Base-by-base conservation (phyloP, 2,329 filamentous ascomycete genomes). In the Elsinoe fawcettii region DNA sequence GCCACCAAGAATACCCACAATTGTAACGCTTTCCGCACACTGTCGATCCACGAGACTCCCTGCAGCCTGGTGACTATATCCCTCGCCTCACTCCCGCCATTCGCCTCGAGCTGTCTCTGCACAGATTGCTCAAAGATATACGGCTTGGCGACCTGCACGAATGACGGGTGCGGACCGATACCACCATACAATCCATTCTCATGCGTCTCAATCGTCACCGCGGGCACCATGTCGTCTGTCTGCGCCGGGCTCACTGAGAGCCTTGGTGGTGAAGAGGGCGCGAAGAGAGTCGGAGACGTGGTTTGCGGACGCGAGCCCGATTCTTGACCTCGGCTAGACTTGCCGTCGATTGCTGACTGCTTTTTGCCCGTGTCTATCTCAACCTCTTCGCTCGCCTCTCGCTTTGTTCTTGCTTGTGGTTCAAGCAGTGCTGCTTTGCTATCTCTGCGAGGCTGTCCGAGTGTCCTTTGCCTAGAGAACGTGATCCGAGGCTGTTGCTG, bases 41-140 rank as follows among this genome's bases (percentile, higher is more conserved):
- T 87, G 67, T 96, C 89, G 61, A 99, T 92, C 78, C 92, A 87
- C 59, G 89, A 82, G 8, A 96, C 86, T 16, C 92, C 93, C 66
- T 93, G 89, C 44, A 97, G 74, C 55, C 92, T 84, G 62, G 89
- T 83, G 60, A 75, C 83, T 66, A 92, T 88, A 70, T 97, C 91
- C 58, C 87, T 84, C 36, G 87, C 83, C 59, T 71, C 70, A 66
- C 88, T 87, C 65, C 86, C 83, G 37, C 84, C 83, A 60, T 85
- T 83, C 18, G 82, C 80, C 44, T 80, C 78, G 58, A 95, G 80
- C 69, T 85, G 84, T 66, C 83, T 81, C 60, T 90, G 85, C 57
- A 97, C 81, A 64, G 83, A 84, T 65, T 89, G 85, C 69, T 96
- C 89, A 63, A 89, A 86, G 61, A 90, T 81, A 73, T 92, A 97